These are phyloP conservation scores for Bretziella fagacearum DNA, from an alignment of 2,329 filamentous ascomycete species.

Conservation along the genomic window DNA sequence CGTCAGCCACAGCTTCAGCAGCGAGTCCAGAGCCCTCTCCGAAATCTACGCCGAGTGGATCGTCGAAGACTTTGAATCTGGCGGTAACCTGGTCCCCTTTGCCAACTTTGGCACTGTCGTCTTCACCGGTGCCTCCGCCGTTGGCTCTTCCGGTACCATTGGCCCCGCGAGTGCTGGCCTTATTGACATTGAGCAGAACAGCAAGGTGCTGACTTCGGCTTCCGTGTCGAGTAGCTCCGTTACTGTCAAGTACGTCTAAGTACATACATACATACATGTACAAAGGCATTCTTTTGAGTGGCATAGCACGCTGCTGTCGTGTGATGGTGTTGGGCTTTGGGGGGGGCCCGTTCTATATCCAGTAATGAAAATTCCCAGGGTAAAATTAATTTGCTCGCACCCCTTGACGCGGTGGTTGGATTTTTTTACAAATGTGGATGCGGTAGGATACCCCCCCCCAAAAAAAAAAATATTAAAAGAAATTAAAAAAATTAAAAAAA, in stretches of 20 bases:
- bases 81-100: constrained; percentile 18
- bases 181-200: constrained; percentile 16
- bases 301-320: not conserved
- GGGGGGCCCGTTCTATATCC: no score
- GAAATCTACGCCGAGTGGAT: constrained; percentile 47
- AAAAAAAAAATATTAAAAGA: no score
- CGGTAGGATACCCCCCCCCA: not conserved
- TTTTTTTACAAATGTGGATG: not conserved
- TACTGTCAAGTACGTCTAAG: constrained; percentile 9
- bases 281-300: no score
- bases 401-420: not conserved
- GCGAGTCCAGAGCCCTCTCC: constrained; percentile 28
- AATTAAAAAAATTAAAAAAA: not conserved
- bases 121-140: constrained; percentile 14
- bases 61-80: constrained; percentile 30
- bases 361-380: no score
- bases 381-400: no score
- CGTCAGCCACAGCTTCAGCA: constrained; percentile 34
- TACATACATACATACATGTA: no score
- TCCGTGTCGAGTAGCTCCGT: constrained; percentile 12
- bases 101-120: constrained; percentile 20
- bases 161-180: constrained; percentile 16
- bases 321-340: not conserved
- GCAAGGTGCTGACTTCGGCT: constrained; percentile 12
- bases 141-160: constrained; percentile 17